Conservation (phyloP, 2,329 filamentous ascomycete species). For the Ophiognomonia clavigignenti-juglandacearum region DNA sequence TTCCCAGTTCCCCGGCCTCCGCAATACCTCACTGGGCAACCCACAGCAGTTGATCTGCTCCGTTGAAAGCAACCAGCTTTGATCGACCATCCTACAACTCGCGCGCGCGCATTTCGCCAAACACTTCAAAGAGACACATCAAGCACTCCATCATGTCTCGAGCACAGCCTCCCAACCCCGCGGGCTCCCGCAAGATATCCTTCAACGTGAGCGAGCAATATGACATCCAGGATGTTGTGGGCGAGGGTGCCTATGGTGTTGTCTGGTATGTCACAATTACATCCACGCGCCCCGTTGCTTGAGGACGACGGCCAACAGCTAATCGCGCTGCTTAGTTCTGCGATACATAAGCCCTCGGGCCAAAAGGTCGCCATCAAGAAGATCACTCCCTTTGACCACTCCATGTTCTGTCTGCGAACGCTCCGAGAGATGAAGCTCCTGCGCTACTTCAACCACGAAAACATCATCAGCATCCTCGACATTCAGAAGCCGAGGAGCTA, state of each 20-base stretch:
- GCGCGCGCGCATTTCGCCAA: background rate
- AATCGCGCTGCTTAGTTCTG: constrained; percentile 58
- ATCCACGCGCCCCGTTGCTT: no score
- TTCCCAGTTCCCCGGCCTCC: no score
- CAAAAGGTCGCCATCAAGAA: constrained; percentile 99
- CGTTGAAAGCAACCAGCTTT: background rate
- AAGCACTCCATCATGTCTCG: constrained; percentile 49
- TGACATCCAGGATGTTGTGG: constrained; percentile 98
- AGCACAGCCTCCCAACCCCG: constrained; percentile 49
- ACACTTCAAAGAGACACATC: background rate
- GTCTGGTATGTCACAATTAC: constrained; percentile 70
- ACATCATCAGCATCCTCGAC: constrained; percentile 98
- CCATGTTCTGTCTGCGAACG: constrained; percentile 96
- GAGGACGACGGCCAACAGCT: background rate
- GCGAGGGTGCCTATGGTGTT: constrained; percentile 96
- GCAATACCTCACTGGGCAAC: background rate
- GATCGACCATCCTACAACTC: background rate
- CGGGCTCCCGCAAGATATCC: constrained; percentile 85
- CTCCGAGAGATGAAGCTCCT: constrained; percentile 98
- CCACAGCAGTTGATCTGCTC: constrained; percentile 5
- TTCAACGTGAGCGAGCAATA: constrained; percentile 99
- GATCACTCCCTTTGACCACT: constrained; percentile 98
- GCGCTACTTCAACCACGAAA: constrained; percentile 99
- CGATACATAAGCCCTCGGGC: constrained; percentile 93
- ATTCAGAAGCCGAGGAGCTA: constrained; percentile 98